These are phyloP conservation scores for Musa schizocarpa DNA, from an alignment of 176 grass and related monocot genomes.

Conservation along the genomic window DNA sequence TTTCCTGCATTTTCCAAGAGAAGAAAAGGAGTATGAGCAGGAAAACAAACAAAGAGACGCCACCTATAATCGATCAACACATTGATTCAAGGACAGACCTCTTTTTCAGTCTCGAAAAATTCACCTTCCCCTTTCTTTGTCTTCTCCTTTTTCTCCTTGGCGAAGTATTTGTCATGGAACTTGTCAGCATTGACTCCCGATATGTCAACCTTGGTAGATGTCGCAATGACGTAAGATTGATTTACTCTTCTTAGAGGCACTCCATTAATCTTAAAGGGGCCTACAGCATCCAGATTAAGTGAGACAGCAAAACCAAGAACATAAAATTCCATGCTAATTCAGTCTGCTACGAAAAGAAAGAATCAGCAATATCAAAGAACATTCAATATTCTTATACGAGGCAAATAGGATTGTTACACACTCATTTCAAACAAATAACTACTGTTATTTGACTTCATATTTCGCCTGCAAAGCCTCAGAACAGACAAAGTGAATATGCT, in stretches of 20 bases:
- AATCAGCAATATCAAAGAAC: no score
- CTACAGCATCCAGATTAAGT: not conserved
- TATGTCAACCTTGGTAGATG: not conserved
- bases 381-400: no score
- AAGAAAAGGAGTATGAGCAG: not conserved
- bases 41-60: not conserved
- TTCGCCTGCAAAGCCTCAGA: no score
- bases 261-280: slow-evolving; percentile 16
- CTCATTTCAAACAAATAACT: no score
- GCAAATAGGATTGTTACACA: no score
- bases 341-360: no score
- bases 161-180: slow-evolving; percentile 12
- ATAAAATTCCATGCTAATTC: not conserved
- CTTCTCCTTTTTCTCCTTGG: slow-evolving; percentile 8
- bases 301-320: not conserved
- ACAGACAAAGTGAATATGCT: no score
- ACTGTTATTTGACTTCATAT: no score
- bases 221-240: slow-evolving; percentile 8
- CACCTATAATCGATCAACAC: no score
- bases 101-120: slow-evolving; percentile 6
- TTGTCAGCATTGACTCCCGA: slow-evolving; percentile 3
- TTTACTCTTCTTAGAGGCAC: slow-evolving; percentile 8
- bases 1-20: slow-evolving; percentile 22
- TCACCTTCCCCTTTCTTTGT: not conserved
- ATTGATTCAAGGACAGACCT: not conserved